These are phyloP conservation scores for Citrus trifoliata DNA, from an alignment of 345 rosid genomes.

Conservation along the genomic window DNA sequence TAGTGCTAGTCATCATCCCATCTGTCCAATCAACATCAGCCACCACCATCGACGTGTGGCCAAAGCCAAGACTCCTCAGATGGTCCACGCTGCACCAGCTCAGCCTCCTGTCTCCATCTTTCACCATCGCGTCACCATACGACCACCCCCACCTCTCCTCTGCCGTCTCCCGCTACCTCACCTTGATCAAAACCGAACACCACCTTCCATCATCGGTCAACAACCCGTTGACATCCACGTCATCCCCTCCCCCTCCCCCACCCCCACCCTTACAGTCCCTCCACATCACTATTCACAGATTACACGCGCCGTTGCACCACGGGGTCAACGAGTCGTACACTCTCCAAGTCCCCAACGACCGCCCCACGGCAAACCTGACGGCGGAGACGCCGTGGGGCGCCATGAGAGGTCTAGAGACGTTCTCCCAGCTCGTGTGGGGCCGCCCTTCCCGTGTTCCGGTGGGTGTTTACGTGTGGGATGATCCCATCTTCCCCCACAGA, in stretches of 20 bases:
- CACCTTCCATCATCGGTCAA: background rate
- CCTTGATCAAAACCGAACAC: background rate
- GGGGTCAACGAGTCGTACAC: background rate
- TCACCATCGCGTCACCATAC: background rate
- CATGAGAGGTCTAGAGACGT: conserved; percentile 84
- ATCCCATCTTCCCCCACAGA: conserved; percentile 66
- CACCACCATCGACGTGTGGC: background rate
- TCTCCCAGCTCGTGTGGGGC: conserved; percentile 84
- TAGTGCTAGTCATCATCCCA: background rate
- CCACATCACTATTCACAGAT: background rate
- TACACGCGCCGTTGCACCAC: background rate
- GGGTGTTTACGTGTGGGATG: conserved; percentile 49
- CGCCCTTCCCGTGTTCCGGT: conserved; percentile 39
- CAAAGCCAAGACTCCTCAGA: background rate
- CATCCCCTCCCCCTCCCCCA: background rate
- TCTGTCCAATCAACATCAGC: background rate
- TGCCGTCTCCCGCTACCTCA: background rate
- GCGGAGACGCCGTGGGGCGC: conserved; percentile 58
- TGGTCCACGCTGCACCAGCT: background rate
- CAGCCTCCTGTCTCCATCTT: background rate
- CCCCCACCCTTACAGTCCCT: background rate
- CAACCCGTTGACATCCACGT: background rate
- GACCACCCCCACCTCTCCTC: background rate
- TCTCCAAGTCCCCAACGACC: background rate
- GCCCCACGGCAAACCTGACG: background rate